A percentile compares a stretch with the other conserved stretches of the same genome.
Conservation (phyloP, 2,329 filamentous ascomycete genomes). For the Diplodia intermedia region DNA sequence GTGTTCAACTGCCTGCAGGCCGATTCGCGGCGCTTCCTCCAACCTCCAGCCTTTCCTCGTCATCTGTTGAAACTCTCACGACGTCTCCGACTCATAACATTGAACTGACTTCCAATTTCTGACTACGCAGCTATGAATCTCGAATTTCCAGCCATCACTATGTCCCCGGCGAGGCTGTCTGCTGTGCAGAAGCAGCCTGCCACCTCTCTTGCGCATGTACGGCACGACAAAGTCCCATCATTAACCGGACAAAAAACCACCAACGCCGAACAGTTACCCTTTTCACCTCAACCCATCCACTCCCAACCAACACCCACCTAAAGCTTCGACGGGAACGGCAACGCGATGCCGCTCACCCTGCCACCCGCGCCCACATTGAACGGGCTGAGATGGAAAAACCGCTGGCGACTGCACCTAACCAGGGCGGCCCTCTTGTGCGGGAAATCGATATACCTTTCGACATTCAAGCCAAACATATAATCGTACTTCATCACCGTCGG, state of each 20-base stretch:
- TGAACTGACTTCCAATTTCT: neutral
- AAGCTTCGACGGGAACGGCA: slow-evolving; percentile 14
- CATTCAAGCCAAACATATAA: slow-evolving; percentile 72
- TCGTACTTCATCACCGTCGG: slow-evolving; percentile 76
- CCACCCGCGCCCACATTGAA: slow-evolving; percentile 42
- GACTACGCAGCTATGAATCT: neutral
- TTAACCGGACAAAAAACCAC: neutral
- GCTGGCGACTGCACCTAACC: slow-evolving; percentile 68
- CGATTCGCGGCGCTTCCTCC: neutral
- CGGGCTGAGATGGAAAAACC: slow-evolving; percentile 73
- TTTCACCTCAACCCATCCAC: neutral
- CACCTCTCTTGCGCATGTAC: too few species aligned
- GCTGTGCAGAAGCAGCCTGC: too few species aligned
- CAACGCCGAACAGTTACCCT: neutral
- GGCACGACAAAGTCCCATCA: neutral
- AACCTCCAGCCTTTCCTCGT: neutral
- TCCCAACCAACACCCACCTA: neutral
- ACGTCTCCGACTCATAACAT: neutral
- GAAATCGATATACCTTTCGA: slow-evolving; percentile 75
- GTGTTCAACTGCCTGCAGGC: neutral
- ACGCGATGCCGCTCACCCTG: neutral
- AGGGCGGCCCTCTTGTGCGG: slow-evolving; percentile 75
- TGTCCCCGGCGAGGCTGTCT: too few species aligned
- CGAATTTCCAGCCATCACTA: too few species aligned
- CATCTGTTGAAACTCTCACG: neutral